Evolutionary conservation across 2,329 filamentous ascomycete genomes (phyloP).

Genomic region (Colletotrichum sp.): DNA sequence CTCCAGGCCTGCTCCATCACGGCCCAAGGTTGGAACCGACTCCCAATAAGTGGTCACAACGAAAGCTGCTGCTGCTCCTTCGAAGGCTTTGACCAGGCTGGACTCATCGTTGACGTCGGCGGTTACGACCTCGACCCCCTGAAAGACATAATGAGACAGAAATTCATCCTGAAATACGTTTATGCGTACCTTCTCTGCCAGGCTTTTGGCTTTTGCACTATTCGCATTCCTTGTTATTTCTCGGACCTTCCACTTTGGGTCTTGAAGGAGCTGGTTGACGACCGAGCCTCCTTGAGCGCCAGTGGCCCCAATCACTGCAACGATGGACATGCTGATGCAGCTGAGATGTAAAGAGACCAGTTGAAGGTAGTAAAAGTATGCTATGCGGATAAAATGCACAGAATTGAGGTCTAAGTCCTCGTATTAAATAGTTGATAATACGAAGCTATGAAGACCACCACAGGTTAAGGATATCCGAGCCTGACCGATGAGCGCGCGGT

Average conservation of each 20-base stretch:
- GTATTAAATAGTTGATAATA: accelerated
- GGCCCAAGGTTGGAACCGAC: not conserved
- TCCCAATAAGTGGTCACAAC: not conserved
- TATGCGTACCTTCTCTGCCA: not conserved
- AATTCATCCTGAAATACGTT: not conserved
- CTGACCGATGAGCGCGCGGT: not conserved
- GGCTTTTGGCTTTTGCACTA: not conserved
- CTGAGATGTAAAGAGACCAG: accelerated
- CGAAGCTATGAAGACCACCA: accelerated
- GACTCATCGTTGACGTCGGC: not conserved
- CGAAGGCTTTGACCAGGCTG: not conserved
- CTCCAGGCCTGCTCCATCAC: conserved; percentile 22
- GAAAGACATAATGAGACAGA: not conserved
- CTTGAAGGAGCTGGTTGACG: not conserved
- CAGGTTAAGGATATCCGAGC: accelerated
- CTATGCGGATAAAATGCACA: too few species aligned
- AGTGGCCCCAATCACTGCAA: not conserved
- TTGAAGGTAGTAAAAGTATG: too few species aligned
- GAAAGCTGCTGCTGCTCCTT: not conserved
- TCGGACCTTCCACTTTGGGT: not conserved
- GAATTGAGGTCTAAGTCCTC: not conserved
- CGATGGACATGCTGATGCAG: not conserved
- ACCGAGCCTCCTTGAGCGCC: not conserved
- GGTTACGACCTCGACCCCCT: not conserved
- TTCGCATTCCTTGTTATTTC: not conserved